A percentile compares a stretch with the other conserved stretches of the same genome.
These are phyloP conservation scores for Trametes pubescens DNA, from an alignment of 1,284 basidiomycete species.

Conservation along the genomic window DNA sequence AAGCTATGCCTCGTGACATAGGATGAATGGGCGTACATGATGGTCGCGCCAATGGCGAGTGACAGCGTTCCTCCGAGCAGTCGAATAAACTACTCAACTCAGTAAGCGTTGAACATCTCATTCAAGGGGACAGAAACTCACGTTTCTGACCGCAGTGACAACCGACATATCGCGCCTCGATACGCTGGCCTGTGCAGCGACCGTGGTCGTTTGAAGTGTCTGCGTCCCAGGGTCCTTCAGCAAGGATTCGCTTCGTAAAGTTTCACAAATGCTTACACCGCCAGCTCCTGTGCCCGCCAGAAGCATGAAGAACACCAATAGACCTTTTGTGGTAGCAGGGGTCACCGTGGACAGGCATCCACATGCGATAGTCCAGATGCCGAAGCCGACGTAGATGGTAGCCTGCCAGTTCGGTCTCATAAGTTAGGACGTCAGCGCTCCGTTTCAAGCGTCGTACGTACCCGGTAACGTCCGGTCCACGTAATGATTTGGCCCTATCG, in stretches of 20 bases:
- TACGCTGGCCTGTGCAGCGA: constrained; percentile 77
- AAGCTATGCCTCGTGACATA: background rate
- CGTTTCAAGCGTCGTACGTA: constrained; percentile 37
- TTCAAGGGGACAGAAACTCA: constrained; percentile 38
- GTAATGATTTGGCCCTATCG: constrained; percentile 68
- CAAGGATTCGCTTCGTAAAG: no score
- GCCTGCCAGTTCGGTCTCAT: constrained; percentile 43
- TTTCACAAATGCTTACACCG: constrained; percentile 47
- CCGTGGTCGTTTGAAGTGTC: constrained; percentile 70
- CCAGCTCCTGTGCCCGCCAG: constrained; percentile 76
- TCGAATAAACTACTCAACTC: constrained; percentile 60
- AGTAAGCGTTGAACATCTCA: background rate
- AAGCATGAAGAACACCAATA: constrained; percentile 74
- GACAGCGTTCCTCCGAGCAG: constrained; percentile 69
- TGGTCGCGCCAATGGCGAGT: constrained; percentile 66
- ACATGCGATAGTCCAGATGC: constrained; percentile 73
- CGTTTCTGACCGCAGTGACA: constrained; percentile 74
- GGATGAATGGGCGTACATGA: constrained; percentile 51
- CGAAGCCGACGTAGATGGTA: constrained; percentile 72
- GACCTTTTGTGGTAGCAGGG: constrained; percentile 54
- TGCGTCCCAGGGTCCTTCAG: constrained; percentile 29
- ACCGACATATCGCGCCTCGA: constrained; percentile 73
- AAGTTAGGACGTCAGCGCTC: no score
- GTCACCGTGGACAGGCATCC: constrained; percentile 73
- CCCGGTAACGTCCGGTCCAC: constrained; percentile 71